phyloP scores from a whole-genome alignment of 352 stramenopile species.

The Phytophthora capsici region DNA sequence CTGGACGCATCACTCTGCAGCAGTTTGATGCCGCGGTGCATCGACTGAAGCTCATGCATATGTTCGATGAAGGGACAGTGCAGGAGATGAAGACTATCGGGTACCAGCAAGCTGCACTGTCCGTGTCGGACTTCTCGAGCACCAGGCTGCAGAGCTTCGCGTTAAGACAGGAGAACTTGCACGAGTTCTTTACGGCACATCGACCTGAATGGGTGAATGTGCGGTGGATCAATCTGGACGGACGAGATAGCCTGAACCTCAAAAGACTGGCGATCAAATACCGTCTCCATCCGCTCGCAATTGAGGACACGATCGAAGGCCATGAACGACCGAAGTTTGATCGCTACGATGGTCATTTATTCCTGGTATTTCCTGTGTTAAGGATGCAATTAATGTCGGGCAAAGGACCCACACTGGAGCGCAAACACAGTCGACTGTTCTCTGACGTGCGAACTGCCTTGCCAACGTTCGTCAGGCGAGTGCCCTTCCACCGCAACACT shows the following conservation, averaged over 20 bases:
- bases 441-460: slow-evolving; percentile 28
- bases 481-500: slow-evolving; percentile 27
- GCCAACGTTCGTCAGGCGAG: slow-evolving; percentile 50
- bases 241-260: slow-evolving; percentile 80
- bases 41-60: slow-evolving; percentile 87
- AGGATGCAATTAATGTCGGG: slow-evolving; percentile 67
- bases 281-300: slow-evolving; percentile 80
- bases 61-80: slow-evolving; percentile 81
- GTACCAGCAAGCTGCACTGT: slow-evolving; percentile 66
- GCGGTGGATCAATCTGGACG: slow-evolving; percentile 89
- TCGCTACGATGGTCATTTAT: slow-evolving; percentile 84
- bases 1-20: slow-evolving; percentile 56
- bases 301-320: slow-evolving; percentile 89
- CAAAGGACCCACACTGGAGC: slow-evolving; percentile 39
- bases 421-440: slow-evolving; percentile 41
- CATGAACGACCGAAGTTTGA: slow-evolving; percentile 89
- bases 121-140: slow-evolving; percentile 82
- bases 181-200: slow-evolving; percentile 78
- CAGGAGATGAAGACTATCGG: slow-evolving; percentile 55
- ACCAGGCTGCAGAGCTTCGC: slow-evolving; percentile 74
- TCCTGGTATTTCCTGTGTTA: slow-evolving; percentile 85
- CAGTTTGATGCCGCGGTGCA: slow-evolving; percentile 87
- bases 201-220: slow-evolving; percentile 82
- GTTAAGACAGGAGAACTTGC: slow-evolving; percentile 55
- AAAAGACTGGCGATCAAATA: slow-evolving; percentile 91